A percentile compares a stretch with the other conserved stretches of the same genome.
Evolutionary conservation across 306 rosid genomes (phyloP).

Genomic region (apple (Malus domestica)): DNA sequence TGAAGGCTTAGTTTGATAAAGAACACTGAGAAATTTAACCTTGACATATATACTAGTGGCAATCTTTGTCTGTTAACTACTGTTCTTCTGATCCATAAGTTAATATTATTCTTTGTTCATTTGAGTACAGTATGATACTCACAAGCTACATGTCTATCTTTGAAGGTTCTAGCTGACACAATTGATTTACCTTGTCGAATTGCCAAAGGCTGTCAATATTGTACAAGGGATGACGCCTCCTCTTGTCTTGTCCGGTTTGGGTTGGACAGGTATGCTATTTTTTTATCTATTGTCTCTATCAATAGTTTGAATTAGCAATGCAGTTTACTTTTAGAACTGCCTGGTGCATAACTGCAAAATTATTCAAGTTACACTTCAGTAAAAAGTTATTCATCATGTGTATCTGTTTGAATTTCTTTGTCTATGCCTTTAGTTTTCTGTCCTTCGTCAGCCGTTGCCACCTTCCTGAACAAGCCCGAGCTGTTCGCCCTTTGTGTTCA

Average conservation of each 20-base stretch:
- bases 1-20: neutral
- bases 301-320: constrained; percentile 7
- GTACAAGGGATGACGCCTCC: constrained; percentile 76
- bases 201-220: constrained; percentile 94
- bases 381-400: neutral
- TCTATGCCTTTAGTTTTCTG: neutral
- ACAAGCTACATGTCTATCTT: constrained; percentile 17
- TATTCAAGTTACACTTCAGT: neutral
- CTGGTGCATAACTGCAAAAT: neutral
- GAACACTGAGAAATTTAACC: neutral
- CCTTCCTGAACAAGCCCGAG: neutral
- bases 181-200: constrained; percentile 92
- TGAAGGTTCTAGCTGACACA: constrained; percentile 85
- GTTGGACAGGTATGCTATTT: constrained; percentile 54
- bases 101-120: neutral
- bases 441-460: neutral
- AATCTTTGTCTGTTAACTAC: neutral
- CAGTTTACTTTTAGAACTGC: constrained; percentile 13
- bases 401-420: neutral
- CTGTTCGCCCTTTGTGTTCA: neutral
- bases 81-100: neutral
- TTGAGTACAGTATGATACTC: neutral
- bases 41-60: neutral
- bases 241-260: constrained; percentile 94
- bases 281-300: constrained; percentile 1